Evolutionary conservation across 108 stramenopile species (phyloP).

Genomic region (Fistulifera solaris): DNA sequence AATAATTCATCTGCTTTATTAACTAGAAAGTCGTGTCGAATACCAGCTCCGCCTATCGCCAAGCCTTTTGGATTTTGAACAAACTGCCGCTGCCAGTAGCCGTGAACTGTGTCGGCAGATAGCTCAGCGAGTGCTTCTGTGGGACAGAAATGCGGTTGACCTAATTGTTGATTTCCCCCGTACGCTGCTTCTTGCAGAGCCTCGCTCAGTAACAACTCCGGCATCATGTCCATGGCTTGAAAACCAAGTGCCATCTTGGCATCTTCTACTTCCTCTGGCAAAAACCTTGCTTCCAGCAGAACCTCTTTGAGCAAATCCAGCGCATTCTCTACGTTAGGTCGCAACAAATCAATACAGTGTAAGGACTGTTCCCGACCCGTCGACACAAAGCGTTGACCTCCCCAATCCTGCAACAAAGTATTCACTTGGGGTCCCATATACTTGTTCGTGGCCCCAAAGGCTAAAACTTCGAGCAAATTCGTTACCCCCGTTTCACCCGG

Average conservation of each 20-base stretch:
- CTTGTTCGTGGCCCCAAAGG: conserved; percentile 67
- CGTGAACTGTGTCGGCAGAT: conserved; percentile 45
- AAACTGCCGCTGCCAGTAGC: conserved; percentile 52
- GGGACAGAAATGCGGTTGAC: conserved; percentile 78
- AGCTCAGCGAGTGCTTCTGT: conserved; percentile 47
- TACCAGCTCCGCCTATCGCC: conserved; percentile 91
- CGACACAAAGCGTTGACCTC: conserved; percentile 71
- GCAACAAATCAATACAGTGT: conserved; percentile 86
- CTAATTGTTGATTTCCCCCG: conserved; percentile 67
- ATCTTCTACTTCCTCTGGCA: conserved; percentile 42
- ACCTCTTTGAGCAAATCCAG: conserved; percentile 70
- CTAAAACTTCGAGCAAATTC: conserved; percentile 88
- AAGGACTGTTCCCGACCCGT: conserved; percentile 85
- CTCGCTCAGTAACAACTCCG: conserved; percentile 75
- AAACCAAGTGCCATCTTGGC: conserved; percentile 66
- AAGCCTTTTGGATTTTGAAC: conserved; percentile 60
- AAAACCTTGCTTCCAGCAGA: conserved; percentile 49
- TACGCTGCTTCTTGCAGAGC: conserved; percentile 86
- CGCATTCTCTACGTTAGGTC: conserved; percentile 77
- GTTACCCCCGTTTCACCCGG: conserved; percentile 45
- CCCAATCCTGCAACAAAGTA: conserved; percentile 48
- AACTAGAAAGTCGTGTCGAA: conserved; percentile 87
- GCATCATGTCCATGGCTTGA: conserved; percentile 70
- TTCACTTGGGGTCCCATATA: conserved; percentile 37
- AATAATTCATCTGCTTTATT: conserved; percentile 74